These are phyloP conservation scores for Lachancea sp. DNA, from an alignment of 805 yeast genomes.

Conservation along the genomic window DNA sequence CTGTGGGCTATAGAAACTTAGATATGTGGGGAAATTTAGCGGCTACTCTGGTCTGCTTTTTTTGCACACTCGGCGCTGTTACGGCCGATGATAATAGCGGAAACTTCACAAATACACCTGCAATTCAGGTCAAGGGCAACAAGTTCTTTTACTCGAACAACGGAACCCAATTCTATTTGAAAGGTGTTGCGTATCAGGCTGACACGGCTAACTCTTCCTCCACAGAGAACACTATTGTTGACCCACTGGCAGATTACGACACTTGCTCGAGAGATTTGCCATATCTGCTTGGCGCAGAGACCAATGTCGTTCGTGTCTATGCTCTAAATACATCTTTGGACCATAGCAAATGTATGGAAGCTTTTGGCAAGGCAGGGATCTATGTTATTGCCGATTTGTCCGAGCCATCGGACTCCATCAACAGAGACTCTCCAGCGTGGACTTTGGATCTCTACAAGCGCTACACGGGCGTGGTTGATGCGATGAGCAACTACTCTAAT, in stretches of 20 bases:
- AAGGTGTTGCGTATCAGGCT: constrained; percentile 68
- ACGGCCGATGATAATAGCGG: constrained; percentile 12
- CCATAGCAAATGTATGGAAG: constrained; percentile 56
- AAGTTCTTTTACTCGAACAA: constrained; percentile 63
- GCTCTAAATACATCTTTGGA: constrained; percentile 51
- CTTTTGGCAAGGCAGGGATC: constrained; percentile 59
- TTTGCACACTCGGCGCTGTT: background rate
- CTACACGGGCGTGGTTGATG: constrained; percentile 58
- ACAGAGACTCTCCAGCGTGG: constrained; percentile 57
- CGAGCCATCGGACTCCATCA: constrained; percentile 53
- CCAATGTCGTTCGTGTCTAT: constrained; percentile 64
- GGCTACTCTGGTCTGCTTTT: background rate
- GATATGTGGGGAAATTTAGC: background rate
- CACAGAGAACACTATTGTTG: constrained; percentile 40
- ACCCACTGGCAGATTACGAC: constrained; percentile 54
- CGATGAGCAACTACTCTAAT: constrained; percentile 56
- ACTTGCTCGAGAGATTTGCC: constrained; percentile 63
- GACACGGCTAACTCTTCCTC: constrained; percentile 38
- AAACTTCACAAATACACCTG: constrained; percentile 31
- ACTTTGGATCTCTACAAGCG: constrained; percentile 48
- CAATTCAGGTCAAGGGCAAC: constrained; percentile 61
- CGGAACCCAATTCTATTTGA: constrained; percentile 63
- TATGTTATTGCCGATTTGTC: constrained; percentile 67
- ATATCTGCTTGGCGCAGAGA: constrained; percentile 47
- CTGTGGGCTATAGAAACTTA: background rate